Conservation (phyloP, 1,139 yeast species). For the Tardiomyces blankii region DNA sequence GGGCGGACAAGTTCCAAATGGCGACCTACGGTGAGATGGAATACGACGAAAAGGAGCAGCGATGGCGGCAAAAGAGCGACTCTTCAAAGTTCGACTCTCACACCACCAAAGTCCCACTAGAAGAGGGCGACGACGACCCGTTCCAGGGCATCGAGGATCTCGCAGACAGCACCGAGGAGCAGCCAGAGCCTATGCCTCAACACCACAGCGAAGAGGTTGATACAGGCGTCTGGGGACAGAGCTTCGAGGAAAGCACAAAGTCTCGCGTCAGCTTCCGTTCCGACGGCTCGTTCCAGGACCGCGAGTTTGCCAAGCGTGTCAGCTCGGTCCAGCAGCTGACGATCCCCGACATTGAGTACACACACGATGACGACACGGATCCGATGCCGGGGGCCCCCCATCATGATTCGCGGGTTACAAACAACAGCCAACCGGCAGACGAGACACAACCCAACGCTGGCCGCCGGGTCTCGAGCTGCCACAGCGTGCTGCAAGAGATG, state of each 20-base stretch:
- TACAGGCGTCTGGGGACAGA: no score
- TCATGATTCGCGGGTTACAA: no score
- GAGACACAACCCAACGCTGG: background rate
- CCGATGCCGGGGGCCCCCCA: no score
- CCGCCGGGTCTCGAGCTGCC: background rate
- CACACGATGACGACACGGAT: no score
- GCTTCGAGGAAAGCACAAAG: no score
- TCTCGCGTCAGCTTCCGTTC: no score
- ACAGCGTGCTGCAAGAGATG: background rate
- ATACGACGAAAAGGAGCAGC: constrained; percentile 9
- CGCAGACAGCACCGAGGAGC: constrained; percentile 5
- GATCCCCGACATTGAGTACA: background rate
- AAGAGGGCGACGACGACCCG: constrained; percentile 10
- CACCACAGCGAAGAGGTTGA: no score
- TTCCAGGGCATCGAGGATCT: constrained; percentile 22
- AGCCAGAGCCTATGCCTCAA: no score
- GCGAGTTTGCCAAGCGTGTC: background rate
- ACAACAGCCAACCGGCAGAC: no score
- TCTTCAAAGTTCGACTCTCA: background rate
- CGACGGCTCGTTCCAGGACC: background rate
- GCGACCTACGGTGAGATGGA: constrained; percentile 11
- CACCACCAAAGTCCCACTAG: background rate
- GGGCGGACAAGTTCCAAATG: constrained; percentile 5
- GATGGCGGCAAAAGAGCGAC: constrained; percentile 8
- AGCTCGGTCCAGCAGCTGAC: background rate